Evolutionary conservation across 805 yeast species (phyloP), one percentile per base, ranked within the genome.

Genomic region (Maudiozyma serrabonitensis): DNA sequence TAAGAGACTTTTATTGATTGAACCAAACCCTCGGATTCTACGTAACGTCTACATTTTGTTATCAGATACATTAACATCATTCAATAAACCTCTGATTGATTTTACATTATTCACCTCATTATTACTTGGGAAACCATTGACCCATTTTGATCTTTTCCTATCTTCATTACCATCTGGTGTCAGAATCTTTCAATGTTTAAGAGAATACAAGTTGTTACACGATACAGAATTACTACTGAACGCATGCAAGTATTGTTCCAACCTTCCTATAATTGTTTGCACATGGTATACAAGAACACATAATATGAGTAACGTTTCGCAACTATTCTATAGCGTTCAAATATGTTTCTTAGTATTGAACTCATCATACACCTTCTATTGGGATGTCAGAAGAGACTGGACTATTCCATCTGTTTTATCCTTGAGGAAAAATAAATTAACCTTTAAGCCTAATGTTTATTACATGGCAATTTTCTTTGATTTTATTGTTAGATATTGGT

Each of bases 331-430:
- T 15, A 40, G 15, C 2, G 18, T 49, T 2, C 68, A 70, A 63
- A 57, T 63, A 15, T 51, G 69, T 56, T 69, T 69, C 57, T 80
- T 75, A 51, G 59, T 82, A 1, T 58, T 85, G 40, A 88, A 86
- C 62, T 84, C 98, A 0, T 58, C 79, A 0, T 93, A 85, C 64
- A 77, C 95, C 15, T 85, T 87, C 52, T 69, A 79, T 49, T 93
- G 99, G 99, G 99, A 93, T 65, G 66, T 91, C 12, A 75, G 76
- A 46, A 79, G 80, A 75, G 99, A 93, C 69, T 93, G 99, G 99
- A 80, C 81, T 42, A 72, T 88, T 45, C 75, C 76, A 11, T 58
- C 84, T 8, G 71, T 84, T 57, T 72, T 47, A 1, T 39, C 23
- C 16, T 43, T 56, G 32, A 54, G 56, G 38, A 44, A 13, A 23